These are phyloP conservation scores for Cystoisospora suis DNA, from an alignment of 169 alveolate species.

Conservation along the genomic window DNA sequence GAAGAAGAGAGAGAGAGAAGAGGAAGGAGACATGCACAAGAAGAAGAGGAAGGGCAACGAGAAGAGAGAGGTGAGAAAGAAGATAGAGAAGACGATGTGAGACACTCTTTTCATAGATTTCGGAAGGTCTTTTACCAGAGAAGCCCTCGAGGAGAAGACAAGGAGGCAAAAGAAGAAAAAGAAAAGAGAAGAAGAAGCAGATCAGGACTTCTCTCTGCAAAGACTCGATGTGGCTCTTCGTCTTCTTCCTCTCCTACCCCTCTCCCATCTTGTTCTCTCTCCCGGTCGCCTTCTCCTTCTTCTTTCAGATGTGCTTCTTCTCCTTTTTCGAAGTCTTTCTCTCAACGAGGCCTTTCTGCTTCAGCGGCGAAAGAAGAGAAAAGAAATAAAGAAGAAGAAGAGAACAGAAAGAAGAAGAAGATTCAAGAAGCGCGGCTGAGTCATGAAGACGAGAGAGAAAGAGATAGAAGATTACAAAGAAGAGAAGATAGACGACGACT, in stretches of 20 bases:
- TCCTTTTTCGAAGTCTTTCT: background rate
- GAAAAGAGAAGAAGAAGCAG: background rate
- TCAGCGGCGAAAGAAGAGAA: background rate
- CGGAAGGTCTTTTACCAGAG: background rate
- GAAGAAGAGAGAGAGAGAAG: background rate
- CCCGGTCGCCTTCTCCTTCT: background rate
- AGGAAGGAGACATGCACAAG: background rate
- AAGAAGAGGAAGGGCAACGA: background rate
- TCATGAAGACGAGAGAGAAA: background rate
- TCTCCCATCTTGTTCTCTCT: background rate
- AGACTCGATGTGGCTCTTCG: background rate
- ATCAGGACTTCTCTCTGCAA: background rate
- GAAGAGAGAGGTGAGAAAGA: background rate
- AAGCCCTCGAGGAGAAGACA: background rate
- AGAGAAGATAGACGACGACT: background rate
- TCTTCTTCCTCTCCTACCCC: background rate
- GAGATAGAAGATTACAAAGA: background rate
- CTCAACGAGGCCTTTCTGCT: background rate
- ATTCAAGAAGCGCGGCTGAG: background rate
- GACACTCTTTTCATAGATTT: no score
- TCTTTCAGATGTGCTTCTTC: background rate
- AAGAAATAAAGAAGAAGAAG: background rate
- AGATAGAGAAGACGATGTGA: background rate
- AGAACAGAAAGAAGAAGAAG: background rate
- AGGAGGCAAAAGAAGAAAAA: background rate